Base-by-base conservation (phyloP, 371 early-diverging fungal genomes). In the Massospora cicadina region DNA sequence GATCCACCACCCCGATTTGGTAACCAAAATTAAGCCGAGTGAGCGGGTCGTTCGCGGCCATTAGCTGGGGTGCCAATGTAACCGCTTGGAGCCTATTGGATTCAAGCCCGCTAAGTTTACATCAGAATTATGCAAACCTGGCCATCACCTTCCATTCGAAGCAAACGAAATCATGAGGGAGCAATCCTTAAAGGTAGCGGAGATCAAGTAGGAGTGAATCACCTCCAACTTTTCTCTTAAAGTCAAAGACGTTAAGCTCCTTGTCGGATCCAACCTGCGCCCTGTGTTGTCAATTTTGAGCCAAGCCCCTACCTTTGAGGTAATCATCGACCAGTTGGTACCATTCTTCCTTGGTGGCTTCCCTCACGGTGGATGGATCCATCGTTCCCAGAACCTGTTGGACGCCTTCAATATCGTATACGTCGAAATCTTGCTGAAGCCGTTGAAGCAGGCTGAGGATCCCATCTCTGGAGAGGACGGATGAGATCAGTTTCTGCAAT, bases 341-440 rank as follows among this genome's bases (percentile, higher is more conserved):
- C 58, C 58, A 57, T 12, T 57, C 12, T n/a, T 57, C 7, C 28
- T 57, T 26, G 13, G 7, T 57, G 23, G 58, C 25, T 57, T 57
- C 58, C 7, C 28, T 27, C 12, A 57, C 26, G 23, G 23, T 13
- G 13, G 23, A 25, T 12, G 17, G 17, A 25, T 57, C 58, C 28
- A 57, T 25, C 28, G 23, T 57, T 26, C 26, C 58, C 26, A 25
- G 13, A 10, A 57, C 12, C 26, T 57, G 3, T 23, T 57, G 26
- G 26, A 57, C 26, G 23, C 58, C 58, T 57, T 57, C 58, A 12
- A 57, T n/a, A 57, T 57, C 58, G 28, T 57, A 57, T 12, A 25
- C 7, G 28, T 57, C 58, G 13, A 57, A 57, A 12, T 57, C 28
- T 57, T 25, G 28, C 28, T 57, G 58, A n/a, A 27, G 25, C 7